A percentile compares a stretch with the other conserved stretches of the same genome.
These are phyloP conservation scores for Xerocomus minutiporus DNA, from an alignment of 1,284 basidiomycete genomes.

Conservation along the genomic window DNA sequence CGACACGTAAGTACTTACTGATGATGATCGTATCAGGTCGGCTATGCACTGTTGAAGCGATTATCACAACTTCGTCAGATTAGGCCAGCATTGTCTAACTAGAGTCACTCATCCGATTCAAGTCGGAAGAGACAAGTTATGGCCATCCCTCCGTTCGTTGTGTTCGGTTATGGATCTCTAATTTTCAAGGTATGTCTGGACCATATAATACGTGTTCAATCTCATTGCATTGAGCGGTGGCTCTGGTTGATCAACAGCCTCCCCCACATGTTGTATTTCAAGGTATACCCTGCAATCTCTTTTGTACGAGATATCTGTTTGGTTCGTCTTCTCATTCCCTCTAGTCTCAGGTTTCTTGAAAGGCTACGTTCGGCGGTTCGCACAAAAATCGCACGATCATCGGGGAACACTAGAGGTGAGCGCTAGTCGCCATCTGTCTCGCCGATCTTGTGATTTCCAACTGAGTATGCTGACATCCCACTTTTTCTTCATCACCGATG, in stretches of 20 bases:
- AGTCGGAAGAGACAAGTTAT: slow-evolving; percentile 8
- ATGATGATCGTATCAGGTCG: too few species aligned
- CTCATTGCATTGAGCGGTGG: neutral
- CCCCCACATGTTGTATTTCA: slow-evolving; percentile 63
- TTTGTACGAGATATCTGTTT: neutral
- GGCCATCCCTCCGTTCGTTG: slow-evolving; percentile 43
- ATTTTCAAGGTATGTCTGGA: slow-evolving; percentile 65
- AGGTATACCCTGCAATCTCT: slow-evolving; percentile 36
- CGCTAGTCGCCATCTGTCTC: neutral
- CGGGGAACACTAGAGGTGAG: slow-evolving; percentile 73
- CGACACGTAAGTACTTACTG: too few species aligned
- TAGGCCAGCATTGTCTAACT: neutral
- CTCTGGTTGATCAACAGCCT: slow-evolving; percentile 43
- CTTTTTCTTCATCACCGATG: neutral
- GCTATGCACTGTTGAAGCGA: too few species aligned
- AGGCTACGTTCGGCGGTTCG: slow-evolving; percentile 81
- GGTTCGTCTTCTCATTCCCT: neutral
- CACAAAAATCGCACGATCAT: slow-evolving; percentile 85
- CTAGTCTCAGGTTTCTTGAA: slow-evolving; percentile 77
- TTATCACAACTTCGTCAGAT: neutral
- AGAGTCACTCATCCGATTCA: neutral
- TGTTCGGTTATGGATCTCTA: slow-evolving; percentile 79
- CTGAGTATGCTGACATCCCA: neutral
- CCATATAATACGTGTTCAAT: neutral
- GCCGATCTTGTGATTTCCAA: neutral